These are phyloP conservation scores for Solanum megistacrolobum DNA, from an alignment of 257 asterid species.

Conservation along the genomic window DNA sequence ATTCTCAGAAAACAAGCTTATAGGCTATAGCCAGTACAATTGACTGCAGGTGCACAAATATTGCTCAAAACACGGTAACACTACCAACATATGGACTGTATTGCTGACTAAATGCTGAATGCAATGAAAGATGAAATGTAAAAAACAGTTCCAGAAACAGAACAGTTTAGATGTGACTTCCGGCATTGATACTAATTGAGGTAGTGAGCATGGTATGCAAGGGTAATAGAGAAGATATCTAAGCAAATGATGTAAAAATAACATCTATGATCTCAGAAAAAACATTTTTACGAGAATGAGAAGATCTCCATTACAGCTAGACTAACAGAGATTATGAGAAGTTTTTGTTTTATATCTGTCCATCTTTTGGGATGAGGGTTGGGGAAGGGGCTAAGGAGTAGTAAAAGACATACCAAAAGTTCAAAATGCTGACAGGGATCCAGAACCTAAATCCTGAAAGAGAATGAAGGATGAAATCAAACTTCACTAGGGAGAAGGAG, in stretches of 20 bases:
- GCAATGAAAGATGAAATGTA: neutral
- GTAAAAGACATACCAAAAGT: constrained; percentile 61
- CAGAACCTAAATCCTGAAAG: constrained; percentile 88
- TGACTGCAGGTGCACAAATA: neutral
- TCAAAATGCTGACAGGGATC: constrained; percentile 88
- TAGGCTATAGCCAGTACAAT: neutral
- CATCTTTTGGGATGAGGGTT: neutral
- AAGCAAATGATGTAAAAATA: neutral
- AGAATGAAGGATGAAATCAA: neutral
- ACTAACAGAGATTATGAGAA: neutral
- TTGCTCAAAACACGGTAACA: neutral
- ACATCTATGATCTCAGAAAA: neutral
- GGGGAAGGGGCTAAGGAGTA: neutral
- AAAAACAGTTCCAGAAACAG: neutral
- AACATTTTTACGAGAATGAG: neutral
- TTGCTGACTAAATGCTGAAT: neutral
- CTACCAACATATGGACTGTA: neutral
- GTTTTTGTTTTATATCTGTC: neutral
- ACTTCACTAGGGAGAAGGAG: neutral
- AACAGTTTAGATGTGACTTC: neutral
- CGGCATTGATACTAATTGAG: neutral
- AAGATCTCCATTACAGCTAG: neutral
- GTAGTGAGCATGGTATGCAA: neutral
- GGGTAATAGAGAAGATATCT: neutral
- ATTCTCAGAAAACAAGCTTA: neutral